Base-by-base conservation (phyloP, 164 flowering plant genomes). In the Tinospora cordifolia region DNA sequence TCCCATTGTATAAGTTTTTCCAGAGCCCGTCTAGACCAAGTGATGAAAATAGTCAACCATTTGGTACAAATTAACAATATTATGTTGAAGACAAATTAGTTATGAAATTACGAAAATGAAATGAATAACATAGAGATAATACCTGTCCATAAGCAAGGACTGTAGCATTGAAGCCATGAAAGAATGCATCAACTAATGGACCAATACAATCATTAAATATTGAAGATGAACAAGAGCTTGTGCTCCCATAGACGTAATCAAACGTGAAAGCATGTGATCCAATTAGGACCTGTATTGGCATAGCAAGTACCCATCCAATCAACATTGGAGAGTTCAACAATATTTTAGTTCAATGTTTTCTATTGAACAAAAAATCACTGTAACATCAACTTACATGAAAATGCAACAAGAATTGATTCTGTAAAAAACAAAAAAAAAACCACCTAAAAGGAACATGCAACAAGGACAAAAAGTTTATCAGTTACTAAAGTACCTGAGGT, bases 81-180 rank as follows among this genome's bases (percentile, higher is more conserved):
- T 2, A 24, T 6, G 0, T 44, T 44, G 47, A 14, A 7, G 47
- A 7, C n/a, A 2, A 54, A n/a, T 54, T 54, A 54, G 25, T 19
- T 1, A 19, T 17, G n/a, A 2, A 34, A 47, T 0, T 7, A 21
- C 12, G 63, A 34, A 11, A 62, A 24, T 4, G 8, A 49, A 62
- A 34, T 9, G 14, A 3, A 57, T 36, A 13, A 62, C 9, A 17
- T 0, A 65, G 36, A 34, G 39, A n/a, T 15, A 3, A 14, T 8
- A 92, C 98, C 94, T 95, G 99, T 2, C 99, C 99, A 71, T 95
- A 95, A 0, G 99, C 99, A 24, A 95, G 88, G 49, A 95, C 95
- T 0, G 99, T 95, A 9, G 94, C 98, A 84, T 95, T 95, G 72
- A 92, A 95, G 1, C 98, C 99, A 75, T 85, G 78, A 49, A 91